Conservation (phyloP, 148 eudicot species). For the Dysphania ambrosioides region DNA sequence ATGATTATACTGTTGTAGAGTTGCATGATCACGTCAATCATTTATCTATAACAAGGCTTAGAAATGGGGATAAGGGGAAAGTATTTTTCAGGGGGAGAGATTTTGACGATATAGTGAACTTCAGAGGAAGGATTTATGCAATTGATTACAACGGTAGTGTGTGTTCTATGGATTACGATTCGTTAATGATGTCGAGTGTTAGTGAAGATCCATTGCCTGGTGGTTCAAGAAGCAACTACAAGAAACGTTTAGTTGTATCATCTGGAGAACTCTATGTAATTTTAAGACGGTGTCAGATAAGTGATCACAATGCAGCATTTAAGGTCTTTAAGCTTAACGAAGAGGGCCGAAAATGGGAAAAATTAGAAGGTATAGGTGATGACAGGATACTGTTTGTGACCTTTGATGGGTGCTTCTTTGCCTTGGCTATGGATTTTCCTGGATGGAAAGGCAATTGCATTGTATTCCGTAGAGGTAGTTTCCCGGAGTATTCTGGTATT, state of each 20-base stretch:
- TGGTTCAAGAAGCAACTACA: neutral
- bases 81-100: neutral
- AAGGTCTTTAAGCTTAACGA: conserved; percentile 5
- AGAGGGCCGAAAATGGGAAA: neutral
- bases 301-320: neutral
- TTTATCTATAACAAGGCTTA: conserved; percentile 7
- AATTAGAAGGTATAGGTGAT: neutral
- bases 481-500: neutral
- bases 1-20: conserved; percentile 9
- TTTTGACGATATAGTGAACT: conserved; percentile 19
- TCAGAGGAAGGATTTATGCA: conserved; percentile 10
- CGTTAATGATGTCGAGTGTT: neutral
- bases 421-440: conserved; percentile 1
- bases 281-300: conserved; percentile 1
- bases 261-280: conserved; percentile 1
- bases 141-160: conserved; percentile 20
- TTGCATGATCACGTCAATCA: neutral
- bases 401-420: conserved; percentile 13
- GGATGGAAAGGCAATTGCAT: conserved; percentile 17
- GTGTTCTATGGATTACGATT: neutral
- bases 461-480: conserved; percentile 4
- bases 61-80: neutral
- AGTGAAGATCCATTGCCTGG: neutral
- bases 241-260: neutral
- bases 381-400: conserved; percentile 17